Base-by-base conservation (phyloP, 768 basidiomycete species). In the Rubroboletus pulcherrimus region DNA sequence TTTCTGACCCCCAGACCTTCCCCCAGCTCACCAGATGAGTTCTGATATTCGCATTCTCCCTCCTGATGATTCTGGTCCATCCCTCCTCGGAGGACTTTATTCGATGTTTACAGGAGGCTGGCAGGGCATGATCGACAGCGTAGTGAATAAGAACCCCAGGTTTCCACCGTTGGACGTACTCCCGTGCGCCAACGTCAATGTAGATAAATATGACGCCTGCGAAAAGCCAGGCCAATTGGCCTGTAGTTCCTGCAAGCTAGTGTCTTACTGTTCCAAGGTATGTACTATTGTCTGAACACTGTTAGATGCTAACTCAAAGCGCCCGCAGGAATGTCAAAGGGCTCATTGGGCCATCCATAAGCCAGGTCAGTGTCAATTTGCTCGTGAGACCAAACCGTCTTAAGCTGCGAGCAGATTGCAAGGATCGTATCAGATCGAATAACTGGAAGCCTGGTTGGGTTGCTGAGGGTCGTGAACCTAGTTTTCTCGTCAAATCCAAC, bases 231-330 rank as follows among this genome's bases (percentile, higher is more conserved):
- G 75, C 5, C 72, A 59, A 15, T 54, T 60, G 30, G 50, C 66
- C 10, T 71, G 69, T 43, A 54, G 62, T 31, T 51, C 59, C 21
- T 79, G 78, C 60, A 71, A 57, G 47, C 59, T 79, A 15, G 77
- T 78, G 2, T 73, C 73, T 19, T 80, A 80, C 56, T 80, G 79
- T 58, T 79, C 78, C 9, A 74, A 66, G 56, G 67, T 62, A 45
- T 37, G 44, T 1, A 21, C 11, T 21, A 2, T 56, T 29, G 34
- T 45, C 7, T 7, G 34, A 12, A 11, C 8, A 17, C 24, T 9
- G 12, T 21, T 19, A 2, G 26, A 29, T 12, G 19, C n/a, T 53
- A 14, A 43, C 7, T 35, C 7, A 44, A 5, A 11, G 3, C 12
- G 7, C 12, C 10, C 14, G 17, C 46, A 78, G 75, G 73, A 70